phyloP scores from a whole-genome alignment of 306 rosid species.

The Pterocarpus santalinus region DNA sequence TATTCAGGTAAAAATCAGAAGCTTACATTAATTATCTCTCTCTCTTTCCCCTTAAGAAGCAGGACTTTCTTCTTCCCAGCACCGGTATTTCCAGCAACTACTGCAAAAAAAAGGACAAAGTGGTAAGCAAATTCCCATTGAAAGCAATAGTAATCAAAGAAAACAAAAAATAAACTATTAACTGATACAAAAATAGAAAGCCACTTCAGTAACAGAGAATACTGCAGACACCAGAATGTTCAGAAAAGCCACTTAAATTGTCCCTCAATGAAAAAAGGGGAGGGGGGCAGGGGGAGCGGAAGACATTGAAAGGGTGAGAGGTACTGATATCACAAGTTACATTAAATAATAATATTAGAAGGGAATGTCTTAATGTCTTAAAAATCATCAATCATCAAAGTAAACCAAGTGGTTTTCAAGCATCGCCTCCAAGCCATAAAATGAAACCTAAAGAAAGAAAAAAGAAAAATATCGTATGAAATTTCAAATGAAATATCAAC shows the following conservation, averaged over 20 bases:
- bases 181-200: neutral
- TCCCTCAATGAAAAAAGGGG: no score
- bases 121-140: conserved; percentile 24
- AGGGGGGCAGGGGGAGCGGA: neutral
- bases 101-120: conserved; percentile 46
- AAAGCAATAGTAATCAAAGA: neutral
- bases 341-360: neutral
- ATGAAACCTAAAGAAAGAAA: neutral
- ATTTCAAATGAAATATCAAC: conserved; percentile 45
- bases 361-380: neutral
- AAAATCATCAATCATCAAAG: neutral
- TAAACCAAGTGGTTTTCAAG: neutral
- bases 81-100: conserved; percentile 55
- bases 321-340: neutral
- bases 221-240: conserved; percentile 3
- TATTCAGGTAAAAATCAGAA: conserved; percentile 37
- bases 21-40: conserved; percentile 62
- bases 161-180: neutral
- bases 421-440: conserved; percentile 13
- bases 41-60: conserved; percentile 68
- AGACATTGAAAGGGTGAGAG: neutral
- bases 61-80: conserved; percentile 66
- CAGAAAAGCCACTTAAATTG: neutral
- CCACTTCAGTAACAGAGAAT: conserved; percentile 4
- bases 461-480: conserved; percentile 12